phyloP scores from a whole-genome alignment of 495 filamentous ascomycete species.

The Bryoglossum gracile region DNA sequence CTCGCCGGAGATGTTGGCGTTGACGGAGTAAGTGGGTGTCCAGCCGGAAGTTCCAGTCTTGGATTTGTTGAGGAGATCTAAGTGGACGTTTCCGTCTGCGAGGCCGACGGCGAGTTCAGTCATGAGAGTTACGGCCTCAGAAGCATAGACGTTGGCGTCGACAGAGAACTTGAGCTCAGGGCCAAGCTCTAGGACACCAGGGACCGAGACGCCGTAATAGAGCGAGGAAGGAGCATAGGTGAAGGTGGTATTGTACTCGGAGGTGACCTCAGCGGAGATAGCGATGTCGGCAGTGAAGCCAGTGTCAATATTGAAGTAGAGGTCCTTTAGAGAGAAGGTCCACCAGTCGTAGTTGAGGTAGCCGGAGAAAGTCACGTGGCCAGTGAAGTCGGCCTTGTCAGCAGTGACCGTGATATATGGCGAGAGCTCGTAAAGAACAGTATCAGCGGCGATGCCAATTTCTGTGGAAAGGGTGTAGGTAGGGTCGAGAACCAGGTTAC shows the following conservation, averaged over 20 bases:
- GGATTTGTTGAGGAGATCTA: constrained; percentile 23
- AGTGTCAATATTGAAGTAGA: constrained; percentile 30
- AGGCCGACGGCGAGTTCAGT: constrained; percentile 21
- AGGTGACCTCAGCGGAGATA: constrained; percentile 22
- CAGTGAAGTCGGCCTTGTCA: constrained; percentile 21
- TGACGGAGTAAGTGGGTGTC: constrained; percentile 22
- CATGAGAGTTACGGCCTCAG: constrained; percentile 20
- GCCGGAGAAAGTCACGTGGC: constrained; percentile 26
- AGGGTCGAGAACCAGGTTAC: constrained; percentile 24
- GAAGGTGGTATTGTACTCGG: constrained; percentile 21
- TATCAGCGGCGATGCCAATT: constrained; percentile 23
- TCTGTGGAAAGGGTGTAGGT: constrained; percentile 22
- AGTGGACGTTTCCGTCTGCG: constrained; percentile 26
- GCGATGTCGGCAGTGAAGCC: constrained; percentile 23
- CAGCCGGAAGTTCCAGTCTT: constrained; percentile 23
- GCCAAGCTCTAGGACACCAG: constrained; percentile 23
- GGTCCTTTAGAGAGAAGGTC: constrained; percentile 14
- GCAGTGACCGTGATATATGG: constrained; percentile 23
- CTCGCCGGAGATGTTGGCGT: constrained; percentile 20
- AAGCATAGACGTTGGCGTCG: constrained; percentile 23
- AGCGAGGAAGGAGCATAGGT: constrained; percentile 24
- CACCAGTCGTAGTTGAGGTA: constrained; percentile 27
- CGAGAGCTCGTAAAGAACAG: constrained; percentile 19
- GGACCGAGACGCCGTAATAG: constrained; percentile 22
- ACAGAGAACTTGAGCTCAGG: constrained; percentile 25